These are phyloP conservation scores for Mycena filopes DNA, from an alignment of 768 basidiomycete species.

Conservation along the genomic window DNA sequence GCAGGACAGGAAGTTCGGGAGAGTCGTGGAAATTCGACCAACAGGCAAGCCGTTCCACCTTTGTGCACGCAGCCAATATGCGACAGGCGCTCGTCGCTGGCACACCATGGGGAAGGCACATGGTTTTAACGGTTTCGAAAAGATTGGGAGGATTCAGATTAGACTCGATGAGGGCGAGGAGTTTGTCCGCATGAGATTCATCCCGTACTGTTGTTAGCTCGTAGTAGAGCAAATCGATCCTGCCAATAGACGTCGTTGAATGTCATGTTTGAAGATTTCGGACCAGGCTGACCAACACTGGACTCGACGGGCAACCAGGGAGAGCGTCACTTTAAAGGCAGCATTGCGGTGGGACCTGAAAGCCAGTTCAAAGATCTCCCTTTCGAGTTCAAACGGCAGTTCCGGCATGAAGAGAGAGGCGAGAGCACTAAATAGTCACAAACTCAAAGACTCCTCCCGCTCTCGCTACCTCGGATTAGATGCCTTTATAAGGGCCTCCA, in stretches of 20 bases:
- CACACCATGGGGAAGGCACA: background rate
- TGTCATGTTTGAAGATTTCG: too few relatives aligned
- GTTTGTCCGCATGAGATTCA: background rate
- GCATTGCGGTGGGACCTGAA: background rate
- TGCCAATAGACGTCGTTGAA: background rate
- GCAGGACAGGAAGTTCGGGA: background rate
- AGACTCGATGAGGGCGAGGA: background rate
- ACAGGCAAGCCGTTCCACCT: background rate
- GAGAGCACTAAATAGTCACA: background rate
- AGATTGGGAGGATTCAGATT: background rate
- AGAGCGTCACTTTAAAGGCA: background rate
- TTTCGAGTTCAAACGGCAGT: conserved; percentile 11
- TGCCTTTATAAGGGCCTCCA: conserved; percentile 25
- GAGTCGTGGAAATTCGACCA: background rate
- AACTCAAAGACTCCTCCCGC: background rate
- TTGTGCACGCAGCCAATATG: background rate
- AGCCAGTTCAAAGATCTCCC: conserved; percentile 13
- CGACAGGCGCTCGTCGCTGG: background rate
- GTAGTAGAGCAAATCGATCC: background rate
- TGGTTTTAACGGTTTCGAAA: background rate
- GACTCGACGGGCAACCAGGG: background rate
- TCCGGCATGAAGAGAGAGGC: background rate
- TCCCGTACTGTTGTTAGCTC: background rate
- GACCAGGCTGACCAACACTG: background rate
- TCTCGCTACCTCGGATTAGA: conserved; percentile 13